phyloP scores from a whole-genome alignment of 169 alveolate genomes.

The Plasmodium malariae region DNA sequence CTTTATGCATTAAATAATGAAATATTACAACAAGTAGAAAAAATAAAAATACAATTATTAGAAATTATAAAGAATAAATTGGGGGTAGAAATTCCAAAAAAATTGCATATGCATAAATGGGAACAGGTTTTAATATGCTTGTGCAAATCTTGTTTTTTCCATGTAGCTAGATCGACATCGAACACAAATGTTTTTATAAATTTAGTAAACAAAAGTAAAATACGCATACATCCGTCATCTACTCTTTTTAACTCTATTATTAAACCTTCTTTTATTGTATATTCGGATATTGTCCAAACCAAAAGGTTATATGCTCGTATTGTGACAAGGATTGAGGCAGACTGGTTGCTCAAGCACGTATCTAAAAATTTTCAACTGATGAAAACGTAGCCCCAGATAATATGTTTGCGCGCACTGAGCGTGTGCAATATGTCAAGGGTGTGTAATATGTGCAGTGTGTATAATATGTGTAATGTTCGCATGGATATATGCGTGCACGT shows the following conservation, averaged over 20 bases:
- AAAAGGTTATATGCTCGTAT: constrained; percentile 90
- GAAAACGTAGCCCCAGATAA: background rate
- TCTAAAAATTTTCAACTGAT: constrained; percentile 29
- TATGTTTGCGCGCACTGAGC: too few relatives aligned
- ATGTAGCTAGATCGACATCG: constrained; percentile 79
- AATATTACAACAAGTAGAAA: constrained; percentile 84
- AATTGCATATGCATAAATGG: constrained; percentile 74
- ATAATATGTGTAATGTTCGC: too few relatives aligned
- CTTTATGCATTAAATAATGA: constrained; percentile 86
- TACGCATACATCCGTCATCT: constrained; percentile 87
- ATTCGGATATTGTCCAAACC: constrained; percentile 91
- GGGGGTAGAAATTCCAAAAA: constrained; percentile 7
- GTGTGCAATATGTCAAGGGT: too few relatives aligned
- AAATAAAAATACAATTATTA: constrained; percentile 52
- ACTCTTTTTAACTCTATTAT: constrained; percentile 75
- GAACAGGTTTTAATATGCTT: constrained; percentile 78
- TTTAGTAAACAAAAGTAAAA: constrained; percentile 57
- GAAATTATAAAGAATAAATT: constrained; percentile 42
- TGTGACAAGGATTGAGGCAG: constrained; percentile 80
- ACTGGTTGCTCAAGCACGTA: constrained; percentile 73
- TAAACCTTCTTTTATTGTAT: constrained; percentile 89
- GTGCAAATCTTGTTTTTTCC: constrained; percentile 82
- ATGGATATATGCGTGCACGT: too few relatives aligned
- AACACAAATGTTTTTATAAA: constrained; percentile 50
- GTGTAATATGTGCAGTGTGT: too few relatives aligned